Base-by-base conservation (phyloP, 371 early-diverging fungal species). In the Saksenaea oblongispora region DNA sequence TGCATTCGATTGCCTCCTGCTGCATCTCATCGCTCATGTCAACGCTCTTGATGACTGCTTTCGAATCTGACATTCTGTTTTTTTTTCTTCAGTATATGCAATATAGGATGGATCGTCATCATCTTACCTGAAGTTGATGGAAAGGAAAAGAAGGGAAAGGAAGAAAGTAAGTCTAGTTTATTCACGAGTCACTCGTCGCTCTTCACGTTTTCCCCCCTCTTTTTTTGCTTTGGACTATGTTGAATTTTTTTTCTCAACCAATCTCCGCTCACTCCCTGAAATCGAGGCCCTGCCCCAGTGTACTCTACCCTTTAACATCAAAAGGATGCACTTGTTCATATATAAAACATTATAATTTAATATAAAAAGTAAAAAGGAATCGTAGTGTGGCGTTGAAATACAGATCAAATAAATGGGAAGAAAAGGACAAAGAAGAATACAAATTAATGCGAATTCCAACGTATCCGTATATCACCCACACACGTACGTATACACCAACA, bases 1-100 rank as follows among this genome's bases (percentile, higher is more conserved):
- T 94, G 68, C 93, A 88, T 70, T 96, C 96, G 44, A 97, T 85
- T 63, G 95, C 95, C 69, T 95, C 97, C 73, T 90, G 91, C 79
- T 96, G 97, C 94, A 96, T 94, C 72, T 94, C 95, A 71, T 98
- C 97, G 69, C 87, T 76, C 98, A 98, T 98, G 84, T 98, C 98
- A 37, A 92, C 98, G 72, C 95, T 97, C 88, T 98, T 98, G 84
- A 98, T 90, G 66, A 90, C 87, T 57, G 92, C 89, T 72, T 94
- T 96, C 61, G 86, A 76, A 63, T 95, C 94, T 62, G 89, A 71
- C 79, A 80, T 75, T 28, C 27, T 70, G 47, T 63, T n/a, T 22
- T 47, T 9, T 10, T 8, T 18, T 10, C 44, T 15, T 7, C 5
- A 34, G 1, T 15, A 34, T 44, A n/a, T 44, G 27, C 34, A 47